Base-by-base conservation (phyloP, 805 yeast genomes). In the Huiozyma sinensis region DNA sequence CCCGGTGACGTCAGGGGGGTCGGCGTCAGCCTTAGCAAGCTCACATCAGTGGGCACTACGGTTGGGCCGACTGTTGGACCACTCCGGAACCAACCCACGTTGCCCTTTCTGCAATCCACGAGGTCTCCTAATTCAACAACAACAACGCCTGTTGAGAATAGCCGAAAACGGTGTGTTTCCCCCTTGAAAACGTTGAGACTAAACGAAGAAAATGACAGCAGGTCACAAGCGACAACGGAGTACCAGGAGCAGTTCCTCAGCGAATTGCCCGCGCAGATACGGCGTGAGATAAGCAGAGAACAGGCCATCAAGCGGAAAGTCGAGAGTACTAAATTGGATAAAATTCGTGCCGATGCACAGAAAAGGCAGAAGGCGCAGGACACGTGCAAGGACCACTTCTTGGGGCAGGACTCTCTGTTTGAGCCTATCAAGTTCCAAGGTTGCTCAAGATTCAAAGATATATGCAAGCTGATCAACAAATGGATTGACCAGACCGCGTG, bases 1-100 rank as follows among this genome's bases (percentile, higher is more conserved):
- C 81, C 84, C 0, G 56, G 58, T 10, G 95, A 86, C 33, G 61
- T 89, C 7, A 65, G 97, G 40, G 97, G 97, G 0, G 63, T 90
- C 4, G 81, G 94, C 0, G 67, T 90, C 1, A 83, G 79, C 28
- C 69, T 87, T 64, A 70, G 73, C 6, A 77, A 76, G 50, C 66
- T 89, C 33, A 67, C 67, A n/a, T 70, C 67, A 42, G 64, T 63
- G 24, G 33, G n/a, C 33, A 2, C 5, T 8, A 31, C 33, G 3
- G 11, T 8, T 11, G 9, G 11, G 9, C 33, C 3, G 3, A 4
- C 34, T 71, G 68, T 44, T 61, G 50, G 41, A n/a, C 34, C n/a
- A 36, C 31, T 33, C 33, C 29, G 10, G 27, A 38, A 38, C 31
- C 31, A 29, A 33, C n/a, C 9, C 13, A 12, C 33, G 13, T 29